phyloP scores from a whole-genome alignment of 306 rosid species.

The Dalbergia cochinchinensis region DNA sequence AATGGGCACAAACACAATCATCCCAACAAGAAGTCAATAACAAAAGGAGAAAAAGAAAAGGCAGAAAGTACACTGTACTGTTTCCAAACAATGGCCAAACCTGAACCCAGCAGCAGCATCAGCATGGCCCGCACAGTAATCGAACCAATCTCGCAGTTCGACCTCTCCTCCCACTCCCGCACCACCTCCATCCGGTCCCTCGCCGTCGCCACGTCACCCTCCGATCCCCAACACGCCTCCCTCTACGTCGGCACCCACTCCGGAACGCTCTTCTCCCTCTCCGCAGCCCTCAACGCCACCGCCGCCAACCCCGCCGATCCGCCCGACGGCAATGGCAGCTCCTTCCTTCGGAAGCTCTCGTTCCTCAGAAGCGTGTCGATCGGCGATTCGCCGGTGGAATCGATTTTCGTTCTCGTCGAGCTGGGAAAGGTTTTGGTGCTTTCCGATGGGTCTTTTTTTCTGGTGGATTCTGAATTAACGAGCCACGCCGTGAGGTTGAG shows the following conservation, averaged over 20 bases:
- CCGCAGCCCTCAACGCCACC: conserved; percentile 49
- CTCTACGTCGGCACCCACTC: conserved; percentile 75
- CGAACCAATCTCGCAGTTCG: conserved; percentile 74
- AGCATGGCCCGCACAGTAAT: conserved; percentile 71
- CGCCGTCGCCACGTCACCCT: conserved; percentile 58
- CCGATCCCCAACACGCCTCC: conserved; percentile 49
- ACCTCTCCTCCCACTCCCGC: conserved; percentile 62
- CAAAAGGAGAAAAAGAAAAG: too few relatives aligned
- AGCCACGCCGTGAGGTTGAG: conserved; percentile 65
- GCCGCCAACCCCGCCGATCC: not conserved
- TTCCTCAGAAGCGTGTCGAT: conserved; percentile 60
- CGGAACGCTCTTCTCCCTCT: conserved; percentile 73
- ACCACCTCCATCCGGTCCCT: conserved; percentile 67
- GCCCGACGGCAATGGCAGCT: conserved; percentile 14
- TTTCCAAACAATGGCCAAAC: conserved; percentile 55
- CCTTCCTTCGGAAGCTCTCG: conserved; percentile 56
- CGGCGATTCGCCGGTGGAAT: conserved; percentile 61
- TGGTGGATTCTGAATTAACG: conserved; percentile 64
- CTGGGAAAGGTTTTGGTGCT: conserved; percentile 69
- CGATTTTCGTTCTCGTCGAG: conserved; percentile 61
- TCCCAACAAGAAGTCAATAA: too few relatives aligned
- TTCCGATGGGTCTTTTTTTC: conserved; percentile 73
- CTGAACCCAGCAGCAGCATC: conserved; percentile 53
- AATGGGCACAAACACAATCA: not conserved
- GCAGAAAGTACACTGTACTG: too few relatives aligned